Evolutionary conservation across 768 basidiomycete species (phyloP), one percentile per base, ranked within the genome.

Genomic region (Agaricus subrufescens): DNA sequence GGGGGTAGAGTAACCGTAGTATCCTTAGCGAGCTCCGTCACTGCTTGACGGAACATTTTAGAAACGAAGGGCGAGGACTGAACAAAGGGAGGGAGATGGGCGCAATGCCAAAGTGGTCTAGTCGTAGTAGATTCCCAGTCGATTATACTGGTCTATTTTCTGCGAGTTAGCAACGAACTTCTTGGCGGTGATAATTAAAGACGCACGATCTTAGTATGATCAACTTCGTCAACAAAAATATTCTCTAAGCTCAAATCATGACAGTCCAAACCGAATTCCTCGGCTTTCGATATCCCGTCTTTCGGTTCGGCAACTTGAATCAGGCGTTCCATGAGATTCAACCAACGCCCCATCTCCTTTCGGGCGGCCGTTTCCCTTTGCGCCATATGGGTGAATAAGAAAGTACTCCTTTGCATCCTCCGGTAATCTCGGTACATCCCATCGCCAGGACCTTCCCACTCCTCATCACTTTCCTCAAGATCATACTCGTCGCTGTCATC

Each of bases 41-140:
- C 78, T 10, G 83, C 79, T 49, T 83, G 77, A 23, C 84, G 84
- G 75, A 89, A 91, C 37, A 90, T 74, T 63, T 80, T 82, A 1
- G 81, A 78, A 2, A 86, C 83, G 73, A 91, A 90, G 0, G 86
- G 82, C 57, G 85, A 87, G n/a, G 83, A 82, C 61, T 88, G 87
- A 23, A 90, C 78, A 67, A 91, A 90, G 0, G 87, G 80, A 0
- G 91, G 91, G 2, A 91, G 75, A 64, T 94, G 91, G 0, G 91
- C 89, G 57, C 84, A 86, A 19, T 87, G 86, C 90, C 90, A 93
- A 19, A 94, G 77, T 3, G 91, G 91, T 12, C 91, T 79, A 8
- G 85, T 90, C 10, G 89, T 90, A n/a, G 91, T 92, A 14, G 91
- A 89, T 66, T 94, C 91, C 91, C 89, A 92, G 62, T 94, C 91